Evolutionary conservation across 345 rosid species (phyloP), one percentile per base, ranked within the genome.

Genomic region (Aquilaria malaccensis): DNA sequence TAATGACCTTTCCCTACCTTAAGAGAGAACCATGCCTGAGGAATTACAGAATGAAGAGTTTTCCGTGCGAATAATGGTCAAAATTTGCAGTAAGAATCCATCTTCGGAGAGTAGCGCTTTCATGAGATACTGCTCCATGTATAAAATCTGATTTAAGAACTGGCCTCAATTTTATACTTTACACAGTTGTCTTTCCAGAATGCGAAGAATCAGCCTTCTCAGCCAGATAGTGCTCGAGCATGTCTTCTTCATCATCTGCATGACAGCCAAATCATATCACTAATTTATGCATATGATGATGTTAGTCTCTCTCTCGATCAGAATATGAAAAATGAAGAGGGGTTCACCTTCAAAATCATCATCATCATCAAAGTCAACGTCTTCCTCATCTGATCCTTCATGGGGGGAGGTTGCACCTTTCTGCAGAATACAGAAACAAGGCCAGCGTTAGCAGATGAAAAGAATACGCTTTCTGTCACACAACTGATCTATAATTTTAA

Each of bases 221-320:
- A 0, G 96, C 96, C 69, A 90, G 78, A 71, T 87, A 89, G 71
- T 87, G 98, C 84, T 90, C 94, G 30, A 93, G 83, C 96, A 93
- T 89, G 69, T 87, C 98, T 60, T 85, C 91, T 76, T 93, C 97
- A 5, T 89, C 98, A 71, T 85, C 98, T 84, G 82, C 70, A 63
- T 52, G 49, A 5, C 52, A 14, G 52, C 6, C 51, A 68, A 33
- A 50, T 48, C 56, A 13, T 60, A 9, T 10, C 30, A 33, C 32
- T 29, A 56, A 50, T 41, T 60, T 50, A 14, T 50, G 51, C 14
- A 43, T 33, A 4, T 37, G 43, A 37, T 37, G 0, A 37, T 37
- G 5, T 37, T 3, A 37, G 43, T 37, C 7, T 7, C 5, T 37
- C 43, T 50, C 43, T 37, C 5, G 1, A 37, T 37, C 43, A 37